These are phyloP conservation scores for Starmerella riodocensis DNA, from an alignment of 805 yeast genomes.

Conservation along the genomic window DNA sequence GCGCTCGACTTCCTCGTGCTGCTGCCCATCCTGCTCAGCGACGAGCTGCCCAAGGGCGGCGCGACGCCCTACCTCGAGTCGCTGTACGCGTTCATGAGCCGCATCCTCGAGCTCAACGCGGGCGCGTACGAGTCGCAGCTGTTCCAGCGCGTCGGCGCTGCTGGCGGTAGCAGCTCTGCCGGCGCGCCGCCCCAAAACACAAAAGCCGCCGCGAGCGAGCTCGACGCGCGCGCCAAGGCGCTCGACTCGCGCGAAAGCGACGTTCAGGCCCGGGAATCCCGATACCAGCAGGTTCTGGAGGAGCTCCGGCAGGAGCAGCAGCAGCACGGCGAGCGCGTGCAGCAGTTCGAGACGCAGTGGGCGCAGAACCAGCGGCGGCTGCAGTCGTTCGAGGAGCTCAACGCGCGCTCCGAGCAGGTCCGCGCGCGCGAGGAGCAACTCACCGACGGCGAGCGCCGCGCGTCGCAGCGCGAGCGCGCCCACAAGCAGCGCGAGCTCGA, in stretches of 20 bases:
- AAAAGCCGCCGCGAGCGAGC: conserved; percentile 3
- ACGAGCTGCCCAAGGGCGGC: conserved; percentile 52
- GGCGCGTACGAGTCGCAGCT: conserved; percentile 6
- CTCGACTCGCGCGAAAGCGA: conserved; percentile 3
- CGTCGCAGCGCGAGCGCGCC: conserved; percentile 13
- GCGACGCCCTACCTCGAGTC: conserved; percentile 86
- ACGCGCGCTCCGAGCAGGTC: conserved; percentile 6
- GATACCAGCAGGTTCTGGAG: conserved; percentile 4
- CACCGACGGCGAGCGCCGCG: conserved; percentile 10
- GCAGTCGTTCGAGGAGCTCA: conserved; percentile 7
- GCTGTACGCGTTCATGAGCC: conserved; percentile 45
- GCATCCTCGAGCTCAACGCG: conserved; percentile 23
- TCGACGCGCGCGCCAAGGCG: conserved; percentile 6
- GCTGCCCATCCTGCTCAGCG: conserved; percentile 83
- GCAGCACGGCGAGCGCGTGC: conserved; percentile 6
- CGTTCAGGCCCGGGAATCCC: conserved; percentile 11
- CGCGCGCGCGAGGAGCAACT: conserved; percentile 11
- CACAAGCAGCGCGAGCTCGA: conserved; percentile 17
- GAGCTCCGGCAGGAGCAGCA: conserved; percentile 11
- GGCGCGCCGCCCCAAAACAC: background rate
- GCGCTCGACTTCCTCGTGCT: conserved; percentile 64
- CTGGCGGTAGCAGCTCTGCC: too few relatives aligned
- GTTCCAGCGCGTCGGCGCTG: conserved; percentile 8
- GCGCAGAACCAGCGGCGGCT: conserved; percentile 18
- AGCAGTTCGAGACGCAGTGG: conserved; percentile 8